Base-by-base conservation (phyloP, 768 basidiomycete genomes). In the Paxillus involutus region DNA sequence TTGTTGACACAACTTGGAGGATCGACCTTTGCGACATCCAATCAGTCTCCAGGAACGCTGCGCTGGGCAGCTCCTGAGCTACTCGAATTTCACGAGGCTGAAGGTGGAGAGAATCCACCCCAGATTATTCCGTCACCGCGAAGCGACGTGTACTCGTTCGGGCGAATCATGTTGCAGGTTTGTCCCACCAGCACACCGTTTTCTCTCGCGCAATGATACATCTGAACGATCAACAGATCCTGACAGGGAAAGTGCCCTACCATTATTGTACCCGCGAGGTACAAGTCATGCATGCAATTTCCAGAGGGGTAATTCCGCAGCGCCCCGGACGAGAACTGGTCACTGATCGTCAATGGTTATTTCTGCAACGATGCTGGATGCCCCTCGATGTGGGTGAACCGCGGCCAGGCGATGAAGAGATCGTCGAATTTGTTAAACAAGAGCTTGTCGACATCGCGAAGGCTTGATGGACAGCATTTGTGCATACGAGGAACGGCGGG, bases 11-110 rank as follows among this genome's bases (percentile, higher is more conserved):
- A 76, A 51, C 60, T 73, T 42, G 63, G 68, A 35, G 63, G 67
- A 17, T 61, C 60, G 32, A 65, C 57, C n/a, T 61, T 64, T 47
- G 67, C 67, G n/a, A 73, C 75, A 72, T n/a, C 39, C 39, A 5
- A 6, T 40, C 16, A 40, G 39, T 16, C 39, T 16, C 8, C 4
- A 40, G 78, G 77, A 8, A 73, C 76, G 21, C 69, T 77, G 24
- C 71, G 77, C 1, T 78, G 77, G 76, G 71, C 76, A 12, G 78
- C 77, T 47, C 62, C 74, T 0, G 58, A 69, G 17, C 59, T 78
- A 2, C 76, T 73, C 53, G 16, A 40, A 7, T 16, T 40, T 10
- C 16, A n/a, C 3, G 8, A 8, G 39, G 4, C 17, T 17, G 39
- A 40, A 40, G 39, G n/a, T n/a, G 16, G n/a, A 40, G 39, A 40